These are phyloP conservation scores for Melastoma malabathricum DNA, from an alignment of 345 rosid species.

Conservation along the genomic window DNA sequence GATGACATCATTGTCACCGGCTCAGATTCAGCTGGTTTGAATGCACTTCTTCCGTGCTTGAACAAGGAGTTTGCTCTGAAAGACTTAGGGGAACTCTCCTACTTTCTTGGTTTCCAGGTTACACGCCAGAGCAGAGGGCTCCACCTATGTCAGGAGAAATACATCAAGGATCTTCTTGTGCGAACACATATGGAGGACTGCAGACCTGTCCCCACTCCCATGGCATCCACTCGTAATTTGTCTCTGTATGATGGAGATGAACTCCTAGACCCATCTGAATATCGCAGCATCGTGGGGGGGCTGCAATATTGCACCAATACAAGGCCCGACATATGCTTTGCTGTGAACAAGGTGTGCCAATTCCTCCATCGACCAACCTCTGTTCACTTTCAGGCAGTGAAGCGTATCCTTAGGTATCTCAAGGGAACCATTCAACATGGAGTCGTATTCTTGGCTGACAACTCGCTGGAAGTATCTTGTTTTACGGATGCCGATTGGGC, in stretches of 20 bases:
- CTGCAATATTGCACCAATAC: constrained; percentile 1
- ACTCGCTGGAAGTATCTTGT: neutral
- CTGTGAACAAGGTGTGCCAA: neutral
- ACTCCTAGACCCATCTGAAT: no score
- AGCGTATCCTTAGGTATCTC: neutral
- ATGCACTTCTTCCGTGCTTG: neutral
- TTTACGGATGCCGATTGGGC: constrained; percentile 1
- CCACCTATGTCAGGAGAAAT: neutral
- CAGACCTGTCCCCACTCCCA: no score
- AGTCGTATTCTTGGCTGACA: neutral
- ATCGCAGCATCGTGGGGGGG: neutral
- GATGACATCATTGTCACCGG: constrained; percentile 1
- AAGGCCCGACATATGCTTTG: neutral
- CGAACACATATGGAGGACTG: no score
- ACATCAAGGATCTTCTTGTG: neutral
- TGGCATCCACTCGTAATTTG: no score
- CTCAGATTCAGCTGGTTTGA: neutral
- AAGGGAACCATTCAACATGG: neutral
- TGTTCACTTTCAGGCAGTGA: neutral
- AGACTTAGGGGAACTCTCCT: neutral
- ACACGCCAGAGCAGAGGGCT: neutral
- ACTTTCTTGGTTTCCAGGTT: neutral
- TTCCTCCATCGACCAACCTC: neutral
- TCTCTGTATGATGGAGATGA: no score
- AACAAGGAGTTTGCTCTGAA: neutral